Percentiles rank a stretch among this genome's conserved stretches.
phyloP scores from a whole-genome alignment of 805 yeast species.

The Ogataea salicorniae region DNA sequence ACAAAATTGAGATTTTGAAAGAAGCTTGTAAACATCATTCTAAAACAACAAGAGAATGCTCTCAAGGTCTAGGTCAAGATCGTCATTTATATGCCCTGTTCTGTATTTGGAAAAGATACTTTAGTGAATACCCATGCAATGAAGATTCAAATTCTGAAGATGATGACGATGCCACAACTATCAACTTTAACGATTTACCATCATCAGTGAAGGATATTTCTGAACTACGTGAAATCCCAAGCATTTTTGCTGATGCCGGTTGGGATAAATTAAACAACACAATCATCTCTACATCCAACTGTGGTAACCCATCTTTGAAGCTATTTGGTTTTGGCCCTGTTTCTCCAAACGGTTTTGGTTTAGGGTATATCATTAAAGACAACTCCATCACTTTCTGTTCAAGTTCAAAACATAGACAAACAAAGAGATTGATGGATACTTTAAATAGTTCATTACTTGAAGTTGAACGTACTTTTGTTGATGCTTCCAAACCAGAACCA shows the following conservation, averaged over 20 bases:
- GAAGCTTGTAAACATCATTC: slow-evolving; percentile 71
- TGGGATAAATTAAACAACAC: slow-evolving; percentile 85
- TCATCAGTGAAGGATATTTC: slow-evolving; percentile 18
- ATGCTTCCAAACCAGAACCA: slow-evolving; percentile 21
- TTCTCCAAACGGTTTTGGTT: slow-evolving; percentile 85
- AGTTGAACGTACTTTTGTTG: slow-evolving; percentile 45
- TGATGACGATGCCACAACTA: slow-evolving; percentile 30
- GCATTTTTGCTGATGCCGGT: slow-evolving; percentile 77
- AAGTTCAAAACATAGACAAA: slow-evolving; percentile 85
- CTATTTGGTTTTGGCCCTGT: slow-evolving; percentile 92
- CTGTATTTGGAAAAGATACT: slow-evolving; percentile 77
- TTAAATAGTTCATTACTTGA: slow-evolving; percentile 58
- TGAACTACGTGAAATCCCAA: slow-evolving; percentile 47
- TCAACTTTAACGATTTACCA: slow-evolving; percentile 25
- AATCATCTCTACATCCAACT: slow-evolving; percentile 76
- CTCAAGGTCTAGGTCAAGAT: slow-evolving; percentile 85
- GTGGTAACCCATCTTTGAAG: slow-evolving; percentile 87
- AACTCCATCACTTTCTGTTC: slow-evolving; percentile 77
- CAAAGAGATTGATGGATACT: slow-evolving; percentile 68
- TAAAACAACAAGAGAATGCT: slow-evolving; percentile 59
- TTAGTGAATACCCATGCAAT: slow-evolving; percentile 20
- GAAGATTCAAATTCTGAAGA: slow-evolving; percentile 19
- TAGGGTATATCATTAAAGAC: slow-evolving; percentile 81
- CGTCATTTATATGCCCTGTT: slow-evolving; percentile 84
- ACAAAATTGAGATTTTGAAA: slow-evolving; percentile 54